Evolutionary conservation across 2,329 filamentous ascomycete genomes (phyloP).

Genomic region (Beauveria pseudobassiana): DNA sequence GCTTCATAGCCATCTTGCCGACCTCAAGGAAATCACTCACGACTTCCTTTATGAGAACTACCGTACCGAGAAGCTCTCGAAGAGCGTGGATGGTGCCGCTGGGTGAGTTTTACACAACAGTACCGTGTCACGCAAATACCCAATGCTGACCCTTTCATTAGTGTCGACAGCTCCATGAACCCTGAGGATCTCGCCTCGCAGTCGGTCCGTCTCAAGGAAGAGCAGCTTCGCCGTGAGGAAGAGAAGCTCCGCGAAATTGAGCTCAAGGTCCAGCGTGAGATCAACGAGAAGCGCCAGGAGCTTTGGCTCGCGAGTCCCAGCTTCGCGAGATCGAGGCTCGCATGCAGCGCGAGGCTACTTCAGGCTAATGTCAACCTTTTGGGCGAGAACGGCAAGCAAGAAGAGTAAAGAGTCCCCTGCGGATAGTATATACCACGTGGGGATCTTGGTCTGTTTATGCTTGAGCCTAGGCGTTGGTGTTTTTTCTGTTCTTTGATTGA

Average conservation of each 20-base stretch:
- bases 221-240: slow-evolving; percentile 97
- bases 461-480: slow-evolving; percentile 38
- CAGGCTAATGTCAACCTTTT: slow-evolving; percentile 37
- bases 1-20: slow-evolving; percentile 93
- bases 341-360: slow-evolving; percentile 79
- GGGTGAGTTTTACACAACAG: slow-evolving; percentile 55
- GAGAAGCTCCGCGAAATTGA: slow-evolving; percentile 99
- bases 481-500: slow-evolving; percentile 32
- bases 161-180: slow-evolving; percentile 78
- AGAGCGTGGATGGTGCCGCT: slow-evolving; percentile 92
- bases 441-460: slow-evolving; percentile 35
- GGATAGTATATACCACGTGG: background rate
- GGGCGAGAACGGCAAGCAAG: slow-evolving; percentile 36
- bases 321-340: slow-evolving; percentile 97
- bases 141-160: slow-evolving; percentile 29
- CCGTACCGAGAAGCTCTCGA: slow-evolving; percentile 99
- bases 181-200: slow-evolving; percentile 95
- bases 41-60: slow-evolving; percentile 99
- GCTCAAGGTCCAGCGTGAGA: slow-evolving; percentile 98
- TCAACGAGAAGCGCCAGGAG: slow-evolving; percentile 99
- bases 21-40: slow-evolving; percentile 98
- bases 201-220: slow-evolving; percentile 97
- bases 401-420: slow-evolving; percentile 32
- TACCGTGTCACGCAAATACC: background rate
- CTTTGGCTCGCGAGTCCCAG: slow-evolving; percentile 95